phyloP scores from a whole-genome alignment of 192 early-diverging fungal species.

The Backusella liffmaniae region DNA sequence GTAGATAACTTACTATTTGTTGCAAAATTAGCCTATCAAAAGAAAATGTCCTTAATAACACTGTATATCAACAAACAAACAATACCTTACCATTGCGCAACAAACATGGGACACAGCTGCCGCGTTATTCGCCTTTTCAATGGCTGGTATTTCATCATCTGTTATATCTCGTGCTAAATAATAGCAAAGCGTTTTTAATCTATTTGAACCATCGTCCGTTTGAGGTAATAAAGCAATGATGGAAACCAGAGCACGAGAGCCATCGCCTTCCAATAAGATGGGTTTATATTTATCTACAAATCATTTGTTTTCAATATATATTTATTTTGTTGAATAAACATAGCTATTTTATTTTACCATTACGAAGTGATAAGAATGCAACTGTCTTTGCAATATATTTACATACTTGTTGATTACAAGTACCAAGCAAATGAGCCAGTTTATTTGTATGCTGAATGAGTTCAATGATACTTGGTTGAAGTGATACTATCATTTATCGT shows the following conservation, averaged over 20 bases:
- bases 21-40: slow-evolving; percentile 51
- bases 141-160: neutral
- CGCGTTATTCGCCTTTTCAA: neutral
- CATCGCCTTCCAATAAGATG: slow-evolving; percentile 30
- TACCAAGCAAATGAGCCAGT: slow-evolving; percentile 39
- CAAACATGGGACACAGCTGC: slow-evolving; percentile 50
- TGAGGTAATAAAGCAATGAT: slow-evolving; percentile 18
- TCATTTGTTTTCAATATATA: neutral
- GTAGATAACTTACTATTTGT: slow-evolving; percentile 45
- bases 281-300: slow-evolving; percentile 38
- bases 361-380: slow-evolving; percentile 54
- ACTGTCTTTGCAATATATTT: slow-evolving; percentile 59
- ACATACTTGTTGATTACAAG: slow-evolving; percentile 42
- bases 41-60: neutral
- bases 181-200: neutral
- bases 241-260: slow-evolving; percentile 22
- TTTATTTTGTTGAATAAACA: too few species aligned
- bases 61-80: neutral
- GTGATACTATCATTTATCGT: slow-evolving; percentile 24
- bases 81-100: slow-evolving; percentile 45
- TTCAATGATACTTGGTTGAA: slow-evolving; percentile 53
- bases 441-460: slow-evolving; percentile 35
- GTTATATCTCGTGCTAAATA: neutral
- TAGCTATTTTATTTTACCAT: slow-evolving; percentile 33
- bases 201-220: neutral